phyloP scores from a whole-genome alignment of 1,139 yeast genomes.

The Debaryomyces fabryi region DNA sequence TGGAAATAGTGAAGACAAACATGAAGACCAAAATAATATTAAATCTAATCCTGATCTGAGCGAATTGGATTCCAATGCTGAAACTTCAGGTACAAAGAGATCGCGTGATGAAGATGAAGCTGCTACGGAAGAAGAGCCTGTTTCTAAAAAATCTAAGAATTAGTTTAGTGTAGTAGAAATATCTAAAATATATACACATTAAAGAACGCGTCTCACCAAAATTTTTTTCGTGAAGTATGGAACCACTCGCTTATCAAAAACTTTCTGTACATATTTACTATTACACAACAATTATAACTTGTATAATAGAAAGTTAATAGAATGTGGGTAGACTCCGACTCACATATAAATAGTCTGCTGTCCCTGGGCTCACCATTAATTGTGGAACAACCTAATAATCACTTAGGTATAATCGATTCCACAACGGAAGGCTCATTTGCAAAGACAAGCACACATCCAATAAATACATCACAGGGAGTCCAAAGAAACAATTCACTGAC shows the following conservation, averaged over 20 bases:
- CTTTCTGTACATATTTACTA: background rate
- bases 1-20: background rate
- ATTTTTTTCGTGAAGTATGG: background rate
- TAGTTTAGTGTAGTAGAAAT: background rate
- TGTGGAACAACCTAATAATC: constrained; percentile 2
- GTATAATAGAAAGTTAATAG: background rate
- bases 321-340: constrained; percentile 6
- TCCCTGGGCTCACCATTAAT: background rate
- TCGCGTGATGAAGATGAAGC: constrained; percentile 4
- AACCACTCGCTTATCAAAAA: constrained; percentile 2
- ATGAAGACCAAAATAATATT: constrained; percentile 5
- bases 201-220: constrained; percentile 8
- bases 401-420: background rate
- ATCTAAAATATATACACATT: background rate
- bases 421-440: background rate
- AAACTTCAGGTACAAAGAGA: constrained; percentile 3
- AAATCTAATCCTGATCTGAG: background rate
- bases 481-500: background rate
- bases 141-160: constrained; percentile 4
- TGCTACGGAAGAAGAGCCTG: background rate
- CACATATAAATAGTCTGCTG: background rate
- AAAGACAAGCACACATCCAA: background rate
- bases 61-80: background rate
- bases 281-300: background rate
- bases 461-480: background rate